Evolutionary conservation across 1,284 basidiomycete species (phyloP).

Genomic region (Ustilago bromivora): DNA sequence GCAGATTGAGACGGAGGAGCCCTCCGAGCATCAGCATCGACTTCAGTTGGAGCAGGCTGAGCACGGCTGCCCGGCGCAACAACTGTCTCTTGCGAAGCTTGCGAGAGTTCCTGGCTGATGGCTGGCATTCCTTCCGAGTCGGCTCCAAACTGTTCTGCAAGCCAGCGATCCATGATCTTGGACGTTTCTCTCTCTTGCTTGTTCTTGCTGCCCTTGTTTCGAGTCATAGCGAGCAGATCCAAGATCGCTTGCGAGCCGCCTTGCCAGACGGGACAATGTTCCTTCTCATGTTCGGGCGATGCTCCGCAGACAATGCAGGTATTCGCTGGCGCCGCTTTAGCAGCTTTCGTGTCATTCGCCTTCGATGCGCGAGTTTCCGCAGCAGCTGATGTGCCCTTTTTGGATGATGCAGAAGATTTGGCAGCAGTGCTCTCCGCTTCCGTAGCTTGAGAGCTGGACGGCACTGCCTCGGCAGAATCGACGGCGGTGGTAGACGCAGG

Average conservation of each 20-base stretch:
- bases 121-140: constrained; percentile 5
- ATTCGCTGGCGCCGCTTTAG: background rate
- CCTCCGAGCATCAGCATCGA: background rate
- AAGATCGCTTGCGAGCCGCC: constrained; percentile 33
- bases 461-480: background rate
- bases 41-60: background rate
- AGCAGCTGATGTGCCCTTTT: constrained; percentile 2
- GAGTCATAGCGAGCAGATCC: constrained; percentile 25
- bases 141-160: constrained; percentile 19
- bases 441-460: background rate
- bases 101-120: constrained; percentile 10
- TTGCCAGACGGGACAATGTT: constrained; percentile 27
- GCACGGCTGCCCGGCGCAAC: background rate
- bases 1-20: background rate
- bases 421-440: background rate
- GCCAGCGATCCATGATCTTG: constrained; percentile 17
- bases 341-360: constrained; percentile 2
- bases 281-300: constrained; percentile 18
- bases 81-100: constrained; percentile 10
- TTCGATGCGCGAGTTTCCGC: constrained; percentile 15
- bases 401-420: background rate
- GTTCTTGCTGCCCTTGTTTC: constrained; percentile 24
- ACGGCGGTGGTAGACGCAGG: background rate
- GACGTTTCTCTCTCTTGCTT: constrained; percentile 29
- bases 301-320: constrained; percentile 28